These are phyloP conservation scores for Lyophyllum decastes DNA, from an alignment of 768 basidiomycete genomes.

Conservation along the genomic window DNA sequence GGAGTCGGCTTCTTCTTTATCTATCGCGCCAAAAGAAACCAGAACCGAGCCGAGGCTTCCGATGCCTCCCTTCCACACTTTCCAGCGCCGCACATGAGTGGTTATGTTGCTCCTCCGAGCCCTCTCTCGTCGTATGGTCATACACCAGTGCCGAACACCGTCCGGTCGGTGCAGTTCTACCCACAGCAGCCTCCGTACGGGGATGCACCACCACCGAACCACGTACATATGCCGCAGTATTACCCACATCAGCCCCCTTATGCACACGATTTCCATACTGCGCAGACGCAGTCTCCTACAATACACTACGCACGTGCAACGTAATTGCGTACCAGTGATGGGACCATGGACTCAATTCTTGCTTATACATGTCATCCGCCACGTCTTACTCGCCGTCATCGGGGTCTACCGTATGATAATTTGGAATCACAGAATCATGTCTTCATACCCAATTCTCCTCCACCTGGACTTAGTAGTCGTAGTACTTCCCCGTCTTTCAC, in stretches of 20 bases:
- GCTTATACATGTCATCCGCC: not conserved
- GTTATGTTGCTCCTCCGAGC: too few species aligned
- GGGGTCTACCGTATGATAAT: not conserved
- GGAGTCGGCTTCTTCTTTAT: conserved; percentile 14
- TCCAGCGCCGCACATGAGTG: not conserved
- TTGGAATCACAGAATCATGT: not conserved
- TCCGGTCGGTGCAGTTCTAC: not conserved
- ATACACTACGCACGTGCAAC: not conserved
- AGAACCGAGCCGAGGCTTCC: not conserved
- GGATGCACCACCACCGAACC: not conserved
- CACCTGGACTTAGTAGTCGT: too few species aligned
- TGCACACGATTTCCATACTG: not conserved
- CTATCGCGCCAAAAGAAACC: not conserved
- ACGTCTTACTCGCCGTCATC: not conserved
- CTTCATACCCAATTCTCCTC: too few species aligned
- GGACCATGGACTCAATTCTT: not conserved
- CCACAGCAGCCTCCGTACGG: conserved; percentile 1
- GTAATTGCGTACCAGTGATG: not conserved
- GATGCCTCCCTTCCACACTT: not conserved
- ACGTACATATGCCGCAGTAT: not conserved
- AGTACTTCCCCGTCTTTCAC: too few species aligned
- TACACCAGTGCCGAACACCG: not conserved
- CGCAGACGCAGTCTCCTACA: not conserved
- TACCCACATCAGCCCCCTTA: not conserved
- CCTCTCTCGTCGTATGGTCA: not conserved